Percentiles rank a stretch among this genome's conserved stretches.
phyloP scores from a whole-genome alignment of 768 basidiomycete species.

The Lentinula guzmanii region DNA sequence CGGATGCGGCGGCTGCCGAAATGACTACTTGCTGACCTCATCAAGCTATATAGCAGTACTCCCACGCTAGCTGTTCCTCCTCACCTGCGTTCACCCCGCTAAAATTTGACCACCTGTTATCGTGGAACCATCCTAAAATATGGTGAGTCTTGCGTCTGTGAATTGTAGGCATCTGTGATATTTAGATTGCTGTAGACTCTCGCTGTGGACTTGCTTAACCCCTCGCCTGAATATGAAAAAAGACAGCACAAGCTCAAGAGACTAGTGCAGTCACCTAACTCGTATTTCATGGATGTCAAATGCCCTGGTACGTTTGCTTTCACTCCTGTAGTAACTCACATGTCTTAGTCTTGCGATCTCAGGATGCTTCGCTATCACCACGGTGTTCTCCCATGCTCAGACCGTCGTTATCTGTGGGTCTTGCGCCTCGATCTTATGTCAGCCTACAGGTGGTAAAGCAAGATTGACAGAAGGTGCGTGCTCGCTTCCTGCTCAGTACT shows the following conservation, averaged over 20 bases:
- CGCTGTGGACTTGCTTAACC: slow-evolving; percentile 97
- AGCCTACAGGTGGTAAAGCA: slow-evolving; percentile 97
- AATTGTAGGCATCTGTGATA: not conserved
- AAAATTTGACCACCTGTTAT: slow-evolving; percentile 1
- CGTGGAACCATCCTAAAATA: slow-evolving; percentile 5
- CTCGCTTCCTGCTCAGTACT: not conserved
- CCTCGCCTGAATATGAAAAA: slow-evolving; percentile 78
- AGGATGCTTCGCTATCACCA: slow-evolving; percentile 94
- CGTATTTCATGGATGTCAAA: slow-evolving; percentile 99
- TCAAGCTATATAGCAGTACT: not conserved
- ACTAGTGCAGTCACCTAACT: slow-evolving; percentile 97
- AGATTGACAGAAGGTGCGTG: slow-evolving; percentile 92
- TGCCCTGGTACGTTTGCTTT: slow-evolving; percentile 69
- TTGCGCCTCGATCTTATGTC: slow-evolving; percentile 93
- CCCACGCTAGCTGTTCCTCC: not conserved
- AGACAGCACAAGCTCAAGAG: slow-evolving; percentile 98
- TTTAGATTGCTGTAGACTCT: slow-evolving; percentile 61
- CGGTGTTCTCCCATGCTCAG: slow-evolving; percentile 99
- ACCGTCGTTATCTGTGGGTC: slow-evolving; percentile 92
- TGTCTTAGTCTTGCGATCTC: not conserved
- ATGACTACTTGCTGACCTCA: not conserved
- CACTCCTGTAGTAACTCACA: not conserved
- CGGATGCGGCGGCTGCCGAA: not conserved
- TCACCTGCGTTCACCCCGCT: not conserved
- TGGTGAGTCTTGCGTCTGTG: not conserved